Evolutionary conservation across 495 filamentous ascomycete species (phyloP).

Genomic region (Talaromyces borbonicus): DNA sequence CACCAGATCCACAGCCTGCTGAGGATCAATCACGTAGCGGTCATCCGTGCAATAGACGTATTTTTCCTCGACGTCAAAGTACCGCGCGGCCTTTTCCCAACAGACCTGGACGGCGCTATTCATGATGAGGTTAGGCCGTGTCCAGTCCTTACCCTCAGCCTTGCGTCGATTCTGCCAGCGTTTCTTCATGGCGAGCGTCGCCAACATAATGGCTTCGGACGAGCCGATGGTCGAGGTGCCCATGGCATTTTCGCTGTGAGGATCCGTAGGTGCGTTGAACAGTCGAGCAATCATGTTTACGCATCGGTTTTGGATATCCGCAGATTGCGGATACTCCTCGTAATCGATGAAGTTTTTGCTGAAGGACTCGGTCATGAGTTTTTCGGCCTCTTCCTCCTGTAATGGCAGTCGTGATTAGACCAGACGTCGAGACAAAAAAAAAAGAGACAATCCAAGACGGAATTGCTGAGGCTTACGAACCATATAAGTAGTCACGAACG

Average conservation of each 20-base stretch:
- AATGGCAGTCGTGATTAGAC: not conserved
- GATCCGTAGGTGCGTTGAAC: slow-evolving; percentile 56
- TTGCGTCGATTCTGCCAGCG: slow-evolving; percentile 80
- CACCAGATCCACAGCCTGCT: slow-evolving; percentile 69
- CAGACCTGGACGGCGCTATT: slow-evolving; percentile 87
- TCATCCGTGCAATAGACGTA: slow-evolving; percentile 74
- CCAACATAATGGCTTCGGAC: slow-evolving; percentile 87
- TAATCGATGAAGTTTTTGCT: slow-evolving; percentile 94
- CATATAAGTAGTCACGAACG: slow-evolving; percentile 85
- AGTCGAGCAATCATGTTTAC: slow-evolving; percentile 89
- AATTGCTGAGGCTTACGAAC: slow-evolving; percentile 26
- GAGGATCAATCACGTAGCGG: slow-evolving; percentile 79
- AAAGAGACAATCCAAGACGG: slow-evolving; percentile 3
- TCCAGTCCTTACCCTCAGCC: slow-evolving; percentile 62
- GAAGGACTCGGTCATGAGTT: slow-evolving; percentile 80
- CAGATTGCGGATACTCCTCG: slow-evolving; percentile 81
- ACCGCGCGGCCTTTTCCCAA: slow-evolving; percentile 94
- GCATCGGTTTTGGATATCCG: slow-evolving; percentile 86
- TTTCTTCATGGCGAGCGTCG: slow-evolving; percentile 88
- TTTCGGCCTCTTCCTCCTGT: slow-evolving; percentile 80
- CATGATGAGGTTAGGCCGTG: slow-evolving; percentile 84
- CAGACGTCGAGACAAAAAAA: too few species aligned
- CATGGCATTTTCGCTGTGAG: slow-evolving; percentile 47
- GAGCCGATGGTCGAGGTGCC: slow-evolving; percentile 80
- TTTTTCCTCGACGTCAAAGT: slow-evolving; percentile 88